Conservation (phyloP, 257 asterid species). For the Craterostigma plantagineum region DNA sequence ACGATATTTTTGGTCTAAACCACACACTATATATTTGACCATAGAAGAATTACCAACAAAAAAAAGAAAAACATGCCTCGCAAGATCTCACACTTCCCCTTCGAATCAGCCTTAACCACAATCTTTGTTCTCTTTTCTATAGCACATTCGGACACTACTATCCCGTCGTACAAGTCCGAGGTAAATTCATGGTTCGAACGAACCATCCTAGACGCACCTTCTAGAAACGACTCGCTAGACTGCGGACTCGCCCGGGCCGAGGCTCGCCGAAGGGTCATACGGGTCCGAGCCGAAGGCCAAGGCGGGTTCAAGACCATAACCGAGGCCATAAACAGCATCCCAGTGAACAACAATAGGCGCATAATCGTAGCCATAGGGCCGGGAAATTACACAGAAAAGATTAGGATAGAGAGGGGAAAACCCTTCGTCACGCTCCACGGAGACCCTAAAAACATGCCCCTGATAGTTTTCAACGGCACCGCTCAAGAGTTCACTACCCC, state of each 20-base stretch:
- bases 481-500: constrained; percentile 36
- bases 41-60: too few relatives aligned
- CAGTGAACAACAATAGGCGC: constrained; percentile 27
- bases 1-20: too few relatives aligned
- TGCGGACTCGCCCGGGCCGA: constrained; percentile 19
- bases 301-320: constrained; percentile 50
- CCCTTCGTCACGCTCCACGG: constrained; percentile 47
- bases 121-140: background rate
- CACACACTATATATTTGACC: too few relatives aligned
- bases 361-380: constrained; percentile 34
- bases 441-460: constrained; percentile 33
- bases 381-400: constrained; percentile 50
- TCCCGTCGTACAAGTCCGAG: constrained; percentile 25
- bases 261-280: constrained; percentile 10
- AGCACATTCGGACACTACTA: background rate
- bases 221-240: constrained; percentile 11
- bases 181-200: constrained; percentile 29
- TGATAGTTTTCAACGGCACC: constrained; percentile 23
- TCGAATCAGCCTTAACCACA: background rate
- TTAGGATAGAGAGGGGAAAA: constrained; percentile 17
- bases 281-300: constrained; percentile 23
- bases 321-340: constrained; percentile 44
- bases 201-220: constrained; percentile 8
- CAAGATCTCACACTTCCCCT: background rate
- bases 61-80: too few relatives aligned